These are phyloP conservation scores for Neurospora pannonica DNA, from an alignment of 495 filamentous ascomycete genomes.

Conservation along the genomic window DNA sequence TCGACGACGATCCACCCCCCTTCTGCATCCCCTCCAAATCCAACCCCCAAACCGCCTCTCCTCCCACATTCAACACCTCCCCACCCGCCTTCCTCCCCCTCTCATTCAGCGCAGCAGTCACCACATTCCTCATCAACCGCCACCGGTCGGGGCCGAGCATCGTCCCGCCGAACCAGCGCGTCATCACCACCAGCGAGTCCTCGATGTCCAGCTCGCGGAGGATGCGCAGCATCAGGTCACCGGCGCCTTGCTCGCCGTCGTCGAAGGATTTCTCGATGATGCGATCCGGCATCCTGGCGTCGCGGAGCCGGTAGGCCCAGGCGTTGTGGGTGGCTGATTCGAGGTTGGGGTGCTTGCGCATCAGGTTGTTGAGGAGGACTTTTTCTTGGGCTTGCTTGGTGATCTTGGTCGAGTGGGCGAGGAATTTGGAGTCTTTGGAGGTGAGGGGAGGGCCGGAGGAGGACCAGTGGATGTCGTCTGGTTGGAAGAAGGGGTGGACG, in stretches of 20 bases:
- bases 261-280: constrained; percentile 79
- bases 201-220: constrained; percentile 73
- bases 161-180: constrained; percentile 86
- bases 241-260: constrained; percentile 85
- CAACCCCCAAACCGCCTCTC: constrained; percentile 64
- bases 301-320: constrained; percentile 37
- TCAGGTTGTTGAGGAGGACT: constrained; percentile 28
- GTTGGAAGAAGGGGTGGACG: constrained; percentile 4
- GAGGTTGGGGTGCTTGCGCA: constrained; percentile 30
- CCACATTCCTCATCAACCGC: constrained; percentile 44
- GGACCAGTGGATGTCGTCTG: constrained; percentile 20
- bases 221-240: constrained; percentile 66
- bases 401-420: constrained; percentile 37
- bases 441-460: constrained; percentile 32
- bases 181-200: constrained; percentile 80
- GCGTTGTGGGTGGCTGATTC: constrained; percentile 42
- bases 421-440: constrained; percentile 40
- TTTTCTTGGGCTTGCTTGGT: constrained; percentile 27
- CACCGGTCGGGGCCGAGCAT: constrained; percentile 74
- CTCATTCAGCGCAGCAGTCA: constrained; percentile 37
- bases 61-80: constrained; percentile 2
- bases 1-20: constrained; percentile 7
- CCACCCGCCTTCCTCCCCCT: constrained; percentile 31
- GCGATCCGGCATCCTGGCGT: constrained; percentile 15
- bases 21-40: constrained; percentile 53